Conservation (phyloP, 2,329 filamentous ascomycete genomes). For the Colletotrichum tabaci region DNA sequence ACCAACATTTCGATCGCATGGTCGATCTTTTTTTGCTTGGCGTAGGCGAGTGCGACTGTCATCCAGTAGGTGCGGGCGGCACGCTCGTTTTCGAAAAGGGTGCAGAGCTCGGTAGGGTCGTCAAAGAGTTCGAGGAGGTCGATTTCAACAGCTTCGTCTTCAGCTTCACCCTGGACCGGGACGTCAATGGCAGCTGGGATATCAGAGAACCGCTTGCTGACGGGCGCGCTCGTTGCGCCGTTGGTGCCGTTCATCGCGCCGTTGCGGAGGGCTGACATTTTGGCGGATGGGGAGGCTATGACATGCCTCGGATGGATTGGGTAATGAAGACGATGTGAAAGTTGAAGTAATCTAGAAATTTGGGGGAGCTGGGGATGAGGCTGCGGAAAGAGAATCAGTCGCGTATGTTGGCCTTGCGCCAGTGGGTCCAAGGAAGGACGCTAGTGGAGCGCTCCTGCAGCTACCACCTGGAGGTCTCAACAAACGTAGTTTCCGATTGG, state of each 20-base stretch:
- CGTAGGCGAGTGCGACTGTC: slow-evolving; percentile 96
- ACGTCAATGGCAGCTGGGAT: slow-evolving; percentile 78
- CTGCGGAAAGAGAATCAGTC: slow-evolving; percentile 38
- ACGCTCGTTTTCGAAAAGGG: slow-evolving; percentile 93
- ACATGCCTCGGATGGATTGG: slow-evolving; percentile 35
- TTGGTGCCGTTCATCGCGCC: slow-evolving; percentile 62
- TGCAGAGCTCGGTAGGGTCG: slow-evolving; percentile 95
- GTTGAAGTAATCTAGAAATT: slow-evolving; percentile 22
- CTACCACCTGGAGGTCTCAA: not conserved
- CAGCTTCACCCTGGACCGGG: slow-evolving; percentile 74
- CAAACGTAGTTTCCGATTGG: slow-evolving; percentile 23
- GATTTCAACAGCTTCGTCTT: slow-evolving; percentile 88
- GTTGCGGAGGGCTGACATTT: slow-evolving; percentile 61
- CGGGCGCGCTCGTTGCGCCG: slow-evolving; percentile 54
- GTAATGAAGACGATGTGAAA: slow-evolving; percentile 26
- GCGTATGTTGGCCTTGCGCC: slow-evolving; percentile 37
- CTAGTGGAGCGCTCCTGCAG: slow-evolving; percentile 26
- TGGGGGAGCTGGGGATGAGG: slow-evolving; percentile 37
- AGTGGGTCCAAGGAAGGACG: slow-evolving; percentile 20
- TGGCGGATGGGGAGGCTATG: slow-evolving; percentile 40
- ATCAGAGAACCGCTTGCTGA: slow-evolving; percentile 73
- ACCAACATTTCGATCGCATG: slow-evolving; percentile 82
- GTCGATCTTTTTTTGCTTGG: slow-evolving; percentile 94
- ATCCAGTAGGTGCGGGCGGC: slow-evolving; percentile 96
- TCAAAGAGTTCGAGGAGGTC: slow-evolving; percentile 92